Conservation (phyloP, 1,139 yeast genomes). For the Scheffersomyces quercinus region DNA sequence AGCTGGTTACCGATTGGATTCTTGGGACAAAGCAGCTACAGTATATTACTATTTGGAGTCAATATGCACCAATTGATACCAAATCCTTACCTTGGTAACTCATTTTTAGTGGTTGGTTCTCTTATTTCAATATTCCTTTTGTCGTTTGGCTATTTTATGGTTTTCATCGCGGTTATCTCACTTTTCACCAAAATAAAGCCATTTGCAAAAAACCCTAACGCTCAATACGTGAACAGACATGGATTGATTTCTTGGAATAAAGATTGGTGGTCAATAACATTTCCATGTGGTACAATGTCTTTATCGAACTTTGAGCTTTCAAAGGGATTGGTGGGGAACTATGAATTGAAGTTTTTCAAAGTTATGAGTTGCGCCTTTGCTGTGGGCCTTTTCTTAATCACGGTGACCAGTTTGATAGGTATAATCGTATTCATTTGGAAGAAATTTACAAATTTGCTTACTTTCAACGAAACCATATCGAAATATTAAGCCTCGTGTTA, state of each 20-base stretch:
- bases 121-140: constrained; percentile 16
- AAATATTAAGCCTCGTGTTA: not conserved
- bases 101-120: constrained; percentile 15
- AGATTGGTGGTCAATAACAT: constrained; percentile 85
- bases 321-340: constrained; percentile 32
- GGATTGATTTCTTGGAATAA: constrained; percentile 50
- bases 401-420: constrained; percentile 36
- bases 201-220: constrained; percentile 18
- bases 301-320: constrained; percentile 55
- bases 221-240: constrained; percentile 11
- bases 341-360: constrained; percentile 42
- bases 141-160: constrained; percentile 26
- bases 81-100: not conserved
- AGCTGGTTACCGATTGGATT: constrained; percentile 62
- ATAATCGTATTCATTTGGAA: constrained; percentile 8
- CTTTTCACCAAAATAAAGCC: constrained; percentile 20
- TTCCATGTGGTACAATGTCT: constrained; percentile 86
- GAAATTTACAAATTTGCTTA: not conserved
- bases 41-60: constrained; percentile 58
- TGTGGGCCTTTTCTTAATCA: constrained; percentile 37
- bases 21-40: constrained; percentile 81
- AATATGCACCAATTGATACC: constrained; percentile 20
- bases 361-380: constrained; percentile 66
- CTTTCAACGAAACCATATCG: not conserved
- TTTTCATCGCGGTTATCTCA: constrained; percentile 19